phyloP scores from a whole-genome alignment of 768 basidiomycete species.

The Mycena belliarum region DNA sequence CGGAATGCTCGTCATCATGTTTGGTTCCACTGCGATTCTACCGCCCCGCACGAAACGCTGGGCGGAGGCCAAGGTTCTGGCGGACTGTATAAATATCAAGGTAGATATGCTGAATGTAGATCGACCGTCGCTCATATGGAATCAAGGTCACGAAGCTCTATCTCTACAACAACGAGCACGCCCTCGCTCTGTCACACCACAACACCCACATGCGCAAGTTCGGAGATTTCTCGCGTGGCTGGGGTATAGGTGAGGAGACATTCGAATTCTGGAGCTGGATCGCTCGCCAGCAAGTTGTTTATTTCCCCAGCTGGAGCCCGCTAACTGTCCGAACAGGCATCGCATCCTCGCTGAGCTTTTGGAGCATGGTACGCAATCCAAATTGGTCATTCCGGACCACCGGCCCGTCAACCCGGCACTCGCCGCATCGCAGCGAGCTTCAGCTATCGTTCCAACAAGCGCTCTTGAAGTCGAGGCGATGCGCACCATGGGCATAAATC shows the following conservation, averaged over 20 bases:
- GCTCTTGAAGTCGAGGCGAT: conserved; percentile 56
- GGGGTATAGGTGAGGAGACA: conserved; percentile 96
- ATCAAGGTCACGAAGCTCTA: conserved; percentile 84
- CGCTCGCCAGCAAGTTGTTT: conserved; percentile 73
- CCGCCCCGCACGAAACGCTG: conserved; percentile 95
- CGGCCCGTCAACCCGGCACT: conserved; percentile 21
- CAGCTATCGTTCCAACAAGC: conserved; percentile 20
- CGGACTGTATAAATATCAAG: conserved; percentile 91
- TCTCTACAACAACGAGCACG: conserved; percentile 86
- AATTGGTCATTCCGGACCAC: conserved; percentile 60
- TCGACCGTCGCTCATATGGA: not conserved
- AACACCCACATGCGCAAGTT: conserved; percentile 85
- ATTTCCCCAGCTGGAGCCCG: not conserved
- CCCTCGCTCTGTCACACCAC: conserved; percentile 79
- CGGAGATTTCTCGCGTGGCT: conserved; percentile 81
- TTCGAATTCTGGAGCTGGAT: conserved; percentile 99
- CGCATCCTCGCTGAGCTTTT: conserved; percentile 89
- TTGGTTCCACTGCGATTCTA: conserved; percentile 81
- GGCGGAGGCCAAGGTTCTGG: conserved; percentile 97
- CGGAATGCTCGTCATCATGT: conserved; percentile 80
- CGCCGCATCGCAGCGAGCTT: conserved; percentile 23
- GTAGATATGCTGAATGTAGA: conserved; percentile 38
- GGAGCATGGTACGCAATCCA: conserved; percentile 73
- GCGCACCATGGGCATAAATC: conserved; percentile 71
- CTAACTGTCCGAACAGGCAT: conserved; percentile 50